Evolutionary conservation across 805 yeast genomes (phyloP).

Genomic region (Pichia cabralensis): DNA sequence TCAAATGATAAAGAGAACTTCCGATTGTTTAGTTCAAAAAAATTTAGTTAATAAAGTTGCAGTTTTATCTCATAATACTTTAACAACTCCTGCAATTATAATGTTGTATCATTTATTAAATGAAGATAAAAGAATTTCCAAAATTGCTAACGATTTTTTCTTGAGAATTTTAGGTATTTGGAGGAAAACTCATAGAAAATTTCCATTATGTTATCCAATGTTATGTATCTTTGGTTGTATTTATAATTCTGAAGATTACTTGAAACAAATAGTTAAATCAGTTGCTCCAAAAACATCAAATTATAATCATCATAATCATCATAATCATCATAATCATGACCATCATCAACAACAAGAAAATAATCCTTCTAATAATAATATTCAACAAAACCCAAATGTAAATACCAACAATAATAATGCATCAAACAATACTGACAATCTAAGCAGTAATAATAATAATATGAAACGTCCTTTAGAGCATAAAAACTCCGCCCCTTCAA

Average conservation of each 20-base stretch:
- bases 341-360: too few species aligned
- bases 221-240: slow-evolving; percentile 39
- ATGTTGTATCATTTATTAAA: slow-evolving; percentile 52
- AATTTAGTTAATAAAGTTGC: slow-evolving; percentile 33
- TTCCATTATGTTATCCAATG: slow-evolving; percentile 46
- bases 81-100: slow-evolving; percentile 57
- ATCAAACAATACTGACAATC: neutral
- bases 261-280: slow-evolving; percentile 11
- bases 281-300: slow-evolving; percentile 3
- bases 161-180: slow-evolving; percentile 23
- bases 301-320: neutral
- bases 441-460: neutral
- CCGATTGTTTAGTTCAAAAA: slow-evolving; percentile 46
- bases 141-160: slow-evolving; percentile 18
- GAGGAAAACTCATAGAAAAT: slow-evolving; percentile 35
- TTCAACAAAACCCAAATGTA: neutral
- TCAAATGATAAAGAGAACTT: slow-evolving; percentile 57
- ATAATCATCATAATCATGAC: too few species aligned
- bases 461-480: neutral
- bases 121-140: slow-evolving; percentile 17
- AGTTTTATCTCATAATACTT: slow-evolving; percentile 29
- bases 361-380: too few species aligned
- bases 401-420: neutral
- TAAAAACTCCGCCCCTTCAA: neutral
- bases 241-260: slow-evolving; percentile 22